Percentiles rank a stretch among this genome's conserved stretches.
These are phyloP conservation scores for Scopulariopsis brevicaulis DNA, from an alignment of 2,329 filamentous ascomycete genomes.

Conservation along the genomic window DNA sequence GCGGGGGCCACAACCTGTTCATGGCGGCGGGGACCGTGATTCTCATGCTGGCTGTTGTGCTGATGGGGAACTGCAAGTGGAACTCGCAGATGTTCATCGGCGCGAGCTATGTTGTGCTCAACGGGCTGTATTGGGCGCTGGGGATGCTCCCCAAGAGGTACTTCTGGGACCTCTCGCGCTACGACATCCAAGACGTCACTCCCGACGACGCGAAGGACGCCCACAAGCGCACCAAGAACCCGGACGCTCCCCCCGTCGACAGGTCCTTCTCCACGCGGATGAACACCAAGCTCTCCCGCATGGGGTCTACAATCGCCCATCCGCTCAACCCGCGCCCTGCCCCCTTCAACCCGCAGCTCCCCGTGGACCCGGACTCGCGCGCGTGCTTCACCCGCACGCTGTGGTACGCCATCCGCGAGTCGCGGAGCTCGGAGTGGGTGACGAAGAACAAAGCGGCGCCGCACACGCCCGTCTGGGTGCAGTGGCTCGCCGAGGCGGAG, in stretches of 20 bases:
- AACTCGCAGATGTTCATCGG: constrained; percentile 48
- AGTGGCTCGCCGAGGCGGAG: constrained; percentile 40
- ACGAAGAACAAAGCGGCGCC: constrained; percentile 38
- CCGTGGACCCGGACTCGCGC: neutral
- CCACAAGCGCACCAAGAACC: constrained; percentile 20
- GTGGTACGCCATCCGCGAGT: constrained; percentile 48
- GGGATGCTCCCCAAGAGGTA: constrained; percentile 33
- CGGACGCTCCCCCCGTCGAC: constrained; percentile 13
- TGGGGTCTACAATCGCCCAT: neutral
- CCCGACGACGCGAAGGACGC: constrained; percentile 24
- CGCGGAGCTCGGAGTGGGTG: constrained; percentile 40
- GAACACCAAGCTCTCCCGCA: neutral
- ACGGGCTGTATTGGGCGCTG: constrained; percentile 46
- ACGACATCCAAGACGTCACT: constrained; percentile 28
- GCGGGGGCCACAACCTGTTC: constrained; percentile 33
- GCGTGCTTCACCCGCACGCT: constrained; percentile 39
- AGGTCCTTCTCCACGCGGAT: neutral
- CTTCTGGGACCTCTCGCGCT: constrained; percentile 48
- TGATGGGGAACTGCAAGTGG: constrained; percentile 52
- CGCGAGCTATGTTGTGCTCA: constrained; percentile 44
- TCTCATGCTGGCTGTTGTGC: constrained; percentile 49
- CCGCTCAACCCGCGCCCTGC: neutral
- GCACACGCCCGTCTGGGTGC: constrained; percentile 36
- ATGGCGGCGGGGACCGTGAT: constrained; percentile 47
- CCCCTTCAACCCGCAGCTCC: neutral